Evolutionary conservation across 2,329 filamentous ascomycete genomes (phyloP), one percentile per base, ranked within the genome.

Genomic region (Trichoderma simmonsii): DNA sequence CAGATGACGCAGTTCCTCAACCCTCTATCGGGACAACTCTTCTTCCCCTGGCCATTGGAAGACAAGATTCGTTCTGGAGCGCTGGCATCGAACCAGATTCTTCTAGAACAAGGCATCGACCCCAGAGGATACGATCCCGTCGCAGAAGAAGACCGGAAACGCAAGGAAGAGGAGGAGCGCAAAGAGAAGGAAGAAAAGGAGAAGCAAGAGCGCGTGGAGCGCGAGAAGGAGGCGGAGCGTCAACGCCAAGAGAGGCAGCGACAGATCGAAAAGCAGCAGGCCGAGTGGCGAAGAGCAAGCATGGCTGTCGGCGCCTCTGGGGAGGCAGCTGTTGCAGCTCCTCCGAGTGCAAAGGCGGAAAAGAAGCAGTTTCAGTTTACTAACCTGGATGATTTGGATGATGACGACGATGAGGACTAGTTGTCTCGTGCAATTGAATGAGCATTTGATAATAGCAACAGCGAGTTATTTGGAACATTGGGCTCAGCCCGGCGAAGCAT

Each of bases 21-120:
- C 76, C 87, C 89, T 0, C 80, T 86, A 21, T 85, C 85, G 9
- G 85, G 87, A 11, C 83, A 86, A 48, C 78, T 84, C n/a, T 97
- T 94, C 82, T 86, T 90, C 61, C 93, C 93, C 1, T 97, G 93
- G 93, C 93, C 93, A 0, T 85, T 84, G 32, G 90, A 93, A 74
- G 88, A 91, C 36, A 87, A 89, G 72, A 93, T 96, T 74, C 87
- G 89, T 36, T 83, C 84, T 18, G 93, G 93, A 43, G 90, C 90
- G 2, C 84, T 97, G 56, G 91, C 90, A 0, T 83, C 85, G 9
- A 87, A 89, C 59, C 90, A 94, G 77, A 82, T 85, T 28, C 85
- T 93, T 73, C 75, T 87, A 6, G 90, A 92, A 76, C 82, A 85
- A 69, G 91, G 90, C 8, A 85, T 88, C 74, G 88, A 92, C 78